A percentile compares a stretch with the other conserved stretches of the same genome.
These are phyloP conservation scores for Deinandra increscens DNA, from an alignment of 129 eudicot species.

Conservation along the genomic window DNA sequence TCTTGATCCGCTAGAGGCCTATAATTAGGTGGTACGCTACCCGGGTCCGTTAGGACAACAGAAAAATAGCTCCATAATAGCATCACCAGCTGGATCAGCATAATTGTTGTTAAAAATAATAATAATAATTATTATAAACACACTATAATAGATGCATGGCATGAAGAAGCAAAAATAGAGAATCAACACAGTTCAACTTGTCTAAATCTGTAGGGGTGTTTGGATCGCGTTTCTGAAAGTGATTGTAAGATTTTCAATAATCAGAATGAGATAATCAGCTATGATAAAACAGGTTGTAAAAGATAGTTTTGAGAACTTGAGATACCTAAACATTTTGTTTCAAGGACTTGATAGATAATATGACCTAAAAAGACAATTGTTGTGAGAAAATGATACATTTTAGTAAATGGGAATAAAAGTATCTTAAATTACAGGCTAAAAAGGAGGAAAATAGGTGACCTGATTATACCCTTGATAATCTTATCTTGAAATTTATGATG, in stretches of 20 bases:
- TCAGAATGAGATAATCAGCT: background rate
- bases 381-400: background rate
- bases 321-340: no score
- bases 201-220: background rate
- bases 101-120: background rate
- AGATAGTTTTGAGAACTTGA: background rate
- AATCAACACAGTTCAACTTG: background rate
- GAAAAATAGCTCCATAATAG: slow-evolving; percentile 94
- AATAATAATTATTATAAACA: background rate
- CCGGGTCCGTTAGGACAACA: slow-evolving; percentile 90
- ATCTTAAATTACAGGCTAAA: background rate
- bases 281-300: background rate
- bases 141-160: background rate
- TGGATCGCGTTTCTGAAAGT: background rate
- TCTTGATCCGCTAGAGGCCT: slow-evolving; percentile 79
- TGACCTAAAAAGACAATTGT: background rate
- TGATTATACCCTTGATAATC: background rate
- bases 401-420: background rate
- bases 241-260: background rate
- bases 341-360: background rate
- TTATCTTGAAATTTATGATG: background rate
- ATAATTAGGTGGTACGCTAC: slow-evolving; percentile 89
- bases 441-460: background rate
- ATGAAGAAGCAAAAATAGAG: background rate
- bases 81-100: slow-evolving; percentile 74